phyloP scores from a whole-genome alignment of 2,329 filamentous ascomycete genomes.

The Diaporthe batatas region DNA sequence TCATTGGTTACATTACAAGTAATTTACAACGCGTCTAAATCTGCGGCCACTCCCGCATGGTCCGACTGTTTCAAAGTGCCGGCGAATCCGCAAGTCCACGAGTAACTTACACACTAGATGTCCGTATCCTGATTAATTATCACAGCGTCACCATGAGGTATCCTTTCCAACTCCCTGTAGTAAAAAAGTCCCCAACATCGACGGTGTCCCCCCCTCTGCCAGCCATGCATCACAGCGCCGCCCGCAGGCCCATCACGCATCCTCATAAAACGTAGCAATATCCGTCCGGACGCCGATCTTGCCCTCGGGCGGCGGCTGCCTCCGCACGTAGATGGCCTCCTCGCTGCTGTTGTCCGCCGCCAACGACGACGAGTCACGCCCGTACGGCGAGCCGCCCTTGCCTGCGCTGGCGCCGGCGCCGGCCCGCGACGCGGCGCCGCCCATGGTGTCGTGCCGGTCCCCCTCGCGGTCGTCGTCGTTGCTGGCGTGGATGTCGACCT shows the following conservation, averaged over 20 bases:
- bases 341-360: conserved; percentile 23
- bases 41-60: not conserved
- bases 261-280: conserved; percentile 27
- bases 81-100: no score
- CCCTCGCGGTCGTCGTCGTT: not conserved
- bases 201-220: not conserved
- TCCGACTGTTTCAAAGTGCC: not conserved
- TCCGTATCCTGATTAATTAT: conserved; percentile 1
- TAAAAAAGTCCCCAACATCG: not conserved
- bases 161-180: not conserved
- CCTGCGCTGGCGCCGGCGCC: not conserved
- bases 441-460: not conserved
- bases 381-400: no score
- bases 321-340: conserved; percentile 25
- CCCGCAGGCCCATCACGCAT: not conserved
- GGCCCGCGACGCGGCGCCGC: not conserved
- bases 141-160: conserved; percentile 1
- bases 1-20: not conserved
- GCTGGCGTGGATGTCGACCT: conserved; percentile 28
- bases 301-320: conserved; percentile 21
- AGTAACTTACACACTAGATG: no score
- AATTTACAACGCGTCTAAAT: no score
- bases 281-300: conserved; percentile 37
- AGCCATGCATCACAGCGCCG: not conserved
- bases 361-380: no score